phyloP scores from a whole-genome alignment of 2,329 filamentous ascomycete genomes.

The Elsinoe fawcettii region DNA sequence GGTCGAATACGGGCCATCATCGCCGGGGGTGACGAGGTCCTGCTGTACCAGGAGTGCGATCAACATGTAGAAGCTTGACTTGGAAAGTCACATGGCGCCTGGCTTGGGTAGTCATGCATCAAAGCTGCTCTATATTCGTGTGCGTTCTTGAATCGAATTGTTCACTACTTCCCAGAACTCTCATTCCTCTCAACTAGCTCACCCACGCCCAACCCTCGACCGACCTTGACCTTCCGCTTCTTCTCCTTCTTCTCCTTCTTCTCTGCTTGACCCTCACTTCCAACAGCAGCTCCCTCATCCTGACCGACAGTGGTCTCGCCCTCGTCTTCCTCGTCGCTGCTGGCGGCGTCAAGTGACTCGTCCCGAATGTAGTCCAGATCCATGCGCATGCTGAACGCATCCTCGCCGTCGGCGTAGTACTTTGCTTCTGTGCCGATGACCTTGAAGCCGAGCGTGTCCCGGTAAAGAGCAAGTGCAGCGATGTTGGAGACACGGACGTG shows the following conservation, averaged over 20 bases:
- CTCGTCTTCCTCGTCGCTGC: slow-evolving; percentile 34
- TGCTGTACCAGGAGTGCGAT: too few species aligned
- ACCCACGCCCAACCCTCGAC: slow-evolving; percentile 66
- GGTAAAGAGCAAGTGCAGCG: slow-evolving; percentile 85
- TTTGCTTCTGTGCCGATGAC: slow-evolving; percentile 79
- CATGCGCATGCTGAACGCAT: slow-evolving; percentile 90
- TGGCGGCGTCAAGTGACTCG: slow-evolving; percentile 42
- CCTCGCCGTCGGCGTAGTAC: slow-evolving; percentile 97
- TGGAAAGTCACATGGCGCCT: neutral
- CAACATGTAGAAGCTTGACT: too few species aligned
- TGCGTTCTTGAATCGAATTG: neutral
- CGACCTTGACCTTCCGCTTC: slow-evolving; percentile 80
- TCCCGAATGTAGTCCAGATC: slow-evolving; percentile 57
- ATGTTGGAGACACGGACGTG: slow-evolving; percentile 93
- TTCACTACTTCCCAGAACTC: slow-evolving; percentile 41
- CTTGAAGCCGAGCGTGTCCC: slow-evolving; percentile 81
- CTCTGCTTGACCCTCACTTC: slow-evolving; percentile 33
- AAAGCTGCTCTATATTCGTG: neutral
- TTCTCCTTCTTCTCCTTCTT: slow-evolving; percentile 54
- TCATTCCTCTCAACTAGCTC: slow-evolving; percentile 56
- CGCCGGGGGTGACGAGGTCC: too few species aligned
- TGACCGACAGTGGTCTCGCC: slow-evolving; percentile 32
- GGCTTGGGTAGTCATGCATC: too few species aligned
- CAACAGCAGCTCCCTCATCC: slow-evolving; percentile 35
- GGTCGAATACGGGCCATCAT: too few species aligned